These are phyloP conservation scores for Penicillium paxilli DNA, from an alignment of 495 filamentous ascomycete genomes.

Conservation along the genomic window DNA sequence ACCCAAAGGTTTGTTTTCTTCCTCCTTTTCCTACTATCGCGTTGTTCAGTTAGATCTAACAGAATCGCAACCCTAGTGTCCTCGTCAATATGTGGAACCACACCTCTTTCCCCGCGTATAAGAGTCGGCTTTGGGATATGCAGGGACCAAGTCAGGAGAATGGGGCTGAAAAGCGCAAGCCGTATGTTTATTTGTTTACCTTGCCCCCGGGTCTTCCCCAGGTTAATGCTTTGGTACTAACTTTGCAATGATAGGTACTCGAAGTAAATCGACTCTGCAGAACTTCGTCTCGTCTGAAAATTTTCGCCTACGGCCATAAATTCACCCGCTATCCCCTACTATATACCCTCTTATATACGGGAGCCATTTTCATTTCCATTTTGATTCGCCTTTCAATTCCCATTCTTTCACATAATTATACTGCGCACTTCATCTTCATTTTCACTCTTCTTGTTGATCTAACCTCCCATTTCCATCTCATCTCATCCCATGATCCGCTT, in stretches of 20 bases:
- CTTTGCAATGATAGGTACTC: neutral
- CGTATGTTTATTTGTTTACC: conserved; percentile 23
- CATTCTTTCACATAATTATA: neutral
- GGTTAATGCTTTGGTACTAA: neutral
- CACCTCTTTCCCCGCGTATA: conserved; percentile 57
- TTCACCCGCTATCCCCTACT: neutral
- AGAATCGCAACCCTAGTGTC: conserved; percentile 33
- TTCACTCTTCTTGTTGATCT: neutral
- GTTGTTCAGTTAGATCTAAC: neutral
- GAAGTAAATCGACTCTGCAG: neutral
- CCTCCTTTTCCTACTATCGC: neutral
- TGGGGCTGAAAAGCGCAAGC: conserved; percentile 35
- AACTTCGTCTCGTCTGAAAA: too few species aligned
- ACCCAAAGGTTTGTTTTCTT: conserved; percentile 64
- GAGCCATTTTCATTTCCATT: too few species aligned
- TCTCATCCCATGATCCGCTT: neutral
- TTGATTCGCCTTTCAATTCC: neutral
- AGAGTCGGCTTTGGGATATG: conserved; percentile 59
- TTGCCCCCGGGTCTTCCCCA: too few species aligned
- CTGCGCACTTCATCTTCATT: neutral
- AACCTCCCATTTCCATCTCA: neutral
- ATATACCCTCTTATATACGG: too few species aligned
- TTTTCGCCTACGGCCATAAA: neutral
- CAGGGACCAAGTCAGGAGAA: conserved; percentile 16
- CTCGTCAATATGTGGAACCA: conserved; percentile 81